phyloP scores from a whole-genome alignment of 208 protist species.

The Wallacemonas sp. region DNA sequence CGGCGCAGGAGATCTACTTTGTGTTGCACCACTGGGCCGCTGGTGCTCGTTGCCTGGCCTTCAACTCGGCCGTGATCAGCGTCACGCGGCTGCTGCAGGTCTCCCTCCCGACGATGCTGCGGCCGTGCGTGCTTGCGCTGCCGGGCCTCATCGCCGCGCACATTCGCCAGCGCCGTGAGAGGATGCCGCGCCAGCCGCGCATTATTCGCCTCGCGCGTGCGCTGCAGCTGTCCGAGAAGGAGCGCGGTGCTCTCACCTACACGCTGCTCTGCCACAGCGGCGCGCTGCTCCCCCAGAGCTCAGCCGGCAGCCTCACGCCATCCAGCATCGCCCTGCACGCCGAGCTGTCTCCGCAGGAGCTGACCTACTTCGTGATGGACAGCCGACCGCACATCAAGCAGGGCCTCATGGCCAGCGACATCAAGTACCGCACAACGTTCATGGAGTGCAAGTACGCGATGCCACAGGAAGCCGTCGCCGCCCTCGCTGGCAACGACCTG shows the following conservation, averaged over 20 bases:
- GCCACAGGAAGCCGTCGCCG: conserved; percentile 74
- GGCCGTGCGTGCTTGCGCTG: conserved; percentile 43
- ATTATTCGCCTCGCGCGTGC: conserved; percentile 67
- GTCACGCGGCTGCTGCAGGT: conserved; percentile 29
- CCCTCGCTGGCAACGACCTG: conserved; percentile 70
- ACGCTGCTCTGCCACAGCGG: conserved; percentile 80
- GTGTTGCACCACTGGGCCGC: conserved; percentile 35
- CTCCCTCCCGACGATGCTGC: conserved; percentile 45
- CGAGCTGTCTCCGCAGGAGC: conserved; percentile 64
- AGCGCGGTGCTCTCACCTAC: conserved; percentile 59
- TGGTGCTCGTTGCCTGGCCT: conserved; percentile 18
- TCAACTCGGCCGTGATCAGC: conserved; percentile 28
- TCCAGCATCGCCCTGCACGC: conserved; percentile 52
- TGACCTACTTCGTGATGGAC: conserved; percentile 72
- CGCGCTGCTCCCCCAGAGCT: conserved; percentile 22
- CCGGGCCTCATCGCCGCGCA: conserved; percentile 24
- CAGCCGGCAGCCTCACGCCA: conserved; percentile 36
- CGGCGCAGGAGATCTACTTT: conserved; percentile 47
- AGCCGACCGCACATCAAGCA: conserved; percentile 84
- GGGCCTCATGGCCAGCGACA: conserved; percentile 64
- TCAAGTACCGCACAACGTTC: conserved; percentile 53
- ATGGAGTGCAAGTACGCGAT: conserved; percentile 71
- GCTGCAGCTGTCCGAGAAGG: conserved; percentile 51
- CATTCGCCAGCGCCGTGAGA: conserved; percentile 29
- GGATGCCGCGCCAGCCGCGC: conserved; percentile 61